Conservation (phyloP, 306 rosid genomes). For the Acacia confusa region DNA sequence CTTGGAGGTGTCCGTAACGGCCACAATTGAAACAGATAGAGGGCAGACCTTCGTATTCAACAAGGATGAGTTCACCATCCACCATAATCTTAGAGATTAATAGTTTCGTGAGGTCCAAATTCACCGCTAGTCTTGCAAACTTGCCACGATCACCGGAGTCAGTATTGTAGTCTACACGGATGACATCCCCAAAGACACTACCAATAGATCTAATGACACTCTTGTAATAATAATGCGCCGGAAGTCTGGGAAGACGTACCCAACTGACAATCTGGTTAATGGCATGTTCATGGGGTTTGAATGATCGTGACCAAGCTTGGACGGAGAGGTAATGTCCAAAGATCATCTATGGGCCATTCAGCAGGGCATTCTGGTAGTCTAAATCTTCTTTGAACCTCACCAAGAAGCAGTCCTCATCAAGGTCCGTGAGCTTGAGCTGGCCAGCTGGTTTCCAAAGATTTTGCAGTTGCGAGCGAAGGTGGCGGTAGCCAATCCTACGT, state of each 20-base stretch:
- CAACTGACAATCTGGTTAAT: not conserved
- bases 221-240: not conserved
- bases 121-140: no score
- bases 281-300: not conserved
- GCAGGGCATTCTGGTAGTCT: not conserved
- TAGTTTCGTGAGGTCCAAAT: no score
- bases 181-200: no score
- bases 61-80: not conserved
- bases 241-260: not conserved
- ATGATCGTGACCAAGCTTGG: no score
- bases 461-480: rapidly evolving
- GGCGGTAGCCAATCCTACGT: not conserved
- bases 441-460: not conserved
- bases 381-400: not conserved
- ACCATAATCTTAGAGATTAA: no score
- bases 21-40: not conserved
- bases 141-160: no score
- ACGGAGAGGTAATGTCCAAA: not conserved
- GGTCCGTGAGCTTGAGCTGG: not conserved
- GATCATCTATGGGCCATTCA: not conserved
- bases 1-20: not conserved
- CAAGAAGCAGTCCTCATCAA: not conserved
- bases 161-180: no score
- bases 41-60: not conserved
- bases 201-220: no score